Evolutionary conservation across 192 early-diverging fungal genomes (phyloP).

Genomic region (Phlyctochytrium planicorne): DNA sequence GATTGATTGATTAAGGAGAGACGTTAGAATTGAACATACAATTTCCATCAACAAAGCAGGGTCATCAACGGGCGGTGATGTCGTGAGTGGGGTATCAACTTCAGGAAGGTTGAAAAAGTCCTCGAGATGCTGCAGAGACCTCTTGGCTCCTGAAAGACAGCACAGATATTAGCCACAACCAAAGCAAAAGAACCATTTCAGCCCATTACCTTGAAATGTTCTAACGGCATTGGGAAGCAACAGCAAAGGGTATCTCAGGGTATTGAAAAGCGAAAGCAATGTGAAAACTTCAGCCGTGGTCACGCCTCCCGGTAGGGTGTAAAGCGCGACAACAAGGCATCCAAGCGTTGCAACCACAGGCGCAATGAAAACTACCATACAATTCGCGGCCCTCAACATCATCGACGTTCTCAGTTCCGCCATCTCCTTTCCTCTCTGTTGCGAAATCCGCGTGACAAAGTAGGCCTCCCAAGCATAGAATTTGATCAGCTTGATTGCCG

Average conservation of each 20-base stretch:
- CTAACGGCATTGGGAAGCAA: slow-evolving; percentile 64
- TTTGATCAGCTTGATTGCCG: slow-evolving; percentile 77
- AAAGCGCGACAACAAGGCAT: slow-evolving; percentile 33
- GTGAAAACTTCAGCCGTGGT: slow-evolving; percentile 55
- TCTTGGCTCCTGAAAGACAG: slow-evolving; percentile 43
- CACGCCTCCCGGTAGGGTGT: slow-evolving; percentile 4
- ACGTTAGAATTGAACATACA: slow-evolving; percentile 16
- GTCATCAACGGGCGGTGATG: slow-evolving; percentile 9
- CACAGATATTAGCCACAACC: neutral
- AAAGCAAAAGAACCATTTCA: neutral
- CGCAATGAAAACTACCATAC: slow-evolving; percentile 63
- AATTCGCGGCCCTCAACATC: slow-evolving; percentile 55
- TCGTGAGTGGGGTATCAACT: slow-evolving; percentile 37
- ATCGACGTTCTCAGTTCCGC: slow-evolving; percentile 45
- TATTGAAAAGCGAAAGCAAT: slow-evolving; percentile 68
- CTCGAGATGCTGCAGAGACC: slow-evolving; percentile 57
- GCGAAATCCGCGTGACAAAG: slow-evolving; percentile 54
- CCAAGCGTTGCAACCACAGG: slow-evolving; percentile 52
- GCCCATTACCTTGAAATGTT: slow-evolving; percentile 40
- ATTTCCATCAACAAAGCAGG: slow-evolving; percentile 43
- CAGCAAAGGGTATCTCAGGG: slow-evolving; percentile 67
- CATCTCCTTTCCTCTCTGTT: slow-evolving; percentile 55
- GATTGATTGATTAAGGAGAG: neutral
- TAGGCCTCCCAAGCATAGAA: slow-evolving; percentile 75
- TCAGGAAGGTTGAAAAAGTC: slow-evolving; percentile 62